A percentile compares a stretch with the other conserved stretches of the same genome.
phyloP scores from a whole-genome alignment of 2,329 filamentous ascomycete species.

The Colletotrichum costaricense region DNA sequence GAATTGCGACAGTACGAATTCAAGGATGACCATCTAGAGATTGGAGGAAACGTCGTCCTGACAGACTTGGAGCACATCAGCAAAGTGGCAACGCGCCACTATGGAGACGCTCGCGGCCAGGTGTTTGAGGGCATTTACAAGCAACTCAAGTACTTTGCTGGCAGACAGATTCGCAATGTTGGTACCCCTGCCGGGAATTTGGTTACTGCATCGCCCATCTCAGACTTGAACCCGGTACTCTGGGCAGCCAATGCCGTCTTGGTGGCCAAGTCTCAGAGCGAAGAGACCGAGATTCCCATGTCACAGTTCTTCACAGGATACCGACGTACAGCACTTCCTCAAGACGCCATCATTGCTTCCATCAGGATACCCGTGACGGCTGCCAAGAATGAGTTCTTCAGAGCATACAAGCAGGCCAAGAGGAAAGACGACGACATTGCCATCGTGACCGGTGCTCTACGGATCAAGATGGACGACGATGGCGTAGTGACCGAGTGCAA shows the following conservation, averaged over 20 bases:
- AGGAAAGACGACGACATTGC: slow-evolving; percentile 98
- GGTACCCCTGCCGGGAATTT: slow-evolving; percentile 95
- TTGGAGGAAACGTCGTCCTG: slow-evolving; percentile 92
- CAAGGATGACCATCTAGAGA: slow-evolving; percentile 83
- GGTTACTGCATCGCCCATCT: slow-evolving; percentile 94
- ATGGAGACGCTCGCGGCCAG: slow-evolving; percentile 78
- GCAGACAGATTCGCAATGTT: slow-evolving; percentile 96
- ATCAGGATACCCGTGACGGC: slow-evolving; percentile 85
- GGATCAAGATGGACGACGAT: slow-evolving; percentile 76
- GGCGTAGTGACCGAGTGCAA: slow-evolving; percentile 80
- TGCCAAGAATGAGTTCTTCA: slow-evolving; percentile 83
- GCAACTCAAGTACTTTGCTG: slow-evolving; percentile 94
- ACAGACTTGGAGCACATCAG: slow-evolving; percentile 92
- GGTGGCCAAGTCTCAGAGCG: slow-evolving; percentile 79
- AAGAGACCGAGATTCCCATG: slow-evolving; percentile 90
- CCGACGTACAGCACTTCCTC: slow-evolving; percentile 81
- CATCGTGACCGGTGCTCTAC: slow-evolving; percentile 90
- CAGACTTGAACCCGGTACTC: slow-evolving; percentile 93
- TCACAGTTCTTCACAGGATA: slow-evolving; percentile 93
- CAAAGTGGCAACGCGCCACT: slow-evolving; percentile 81
- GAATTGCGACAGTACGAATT: slow-evolving; percentile 87
- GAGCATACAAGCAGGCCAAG: slow-evolving; percentile 96
- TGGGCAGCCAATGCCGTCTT: slow-evolving; percentile 87
- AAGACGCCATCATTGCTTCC: slow-evolving; percentile 85
- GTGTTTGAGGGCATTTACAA: slow-evolving; percentile 93